phyloP scores from a whole-genome alignment of 805 yeast genomes.

The Candida ortonii region DNA sequence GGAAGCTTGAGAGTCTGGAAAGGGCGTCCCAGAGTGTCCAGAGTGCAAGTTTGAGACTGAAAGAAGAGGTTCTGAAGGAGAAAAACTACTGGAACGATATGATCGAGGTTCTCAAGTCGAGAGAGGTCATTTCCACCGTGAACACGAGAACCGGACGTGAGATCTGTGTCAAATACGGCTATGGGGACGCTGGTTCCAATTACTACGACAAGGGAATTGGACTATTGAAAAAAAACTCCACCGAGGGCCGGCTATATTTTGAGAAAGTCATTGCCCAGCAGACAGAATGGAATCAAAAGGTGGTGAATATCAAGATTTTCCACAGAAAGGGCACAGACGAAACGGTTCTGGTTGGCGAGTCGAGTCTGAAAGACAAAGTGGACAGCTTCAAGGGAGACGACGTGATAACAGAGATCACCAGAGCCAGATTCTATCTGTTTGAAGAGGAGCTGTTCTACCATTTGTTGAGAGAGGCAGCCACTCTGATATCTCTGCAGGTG shows the following conservation, averaged over 20 bases:
- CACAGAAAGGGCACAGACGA: conserved; percentile 31
- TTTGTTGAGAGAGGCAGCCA: conserved; percentile 70
- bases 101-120: conserved; percentile 39
- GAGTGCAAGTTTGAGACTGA: conserved; percentile 49
- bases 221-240: conserved; percentile 49
- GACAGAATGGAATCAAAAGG: conserved; percentile 39
- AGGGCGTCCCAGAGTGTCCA: conserved; percentile 52
- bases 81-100: conserved; percentile 62
- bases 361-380: conserved; percentile 33
- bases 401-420: conserved; percentile 49
- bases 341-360: conserved; percentile 56
- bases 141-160: conserved; percentile 51
- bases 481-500: conserved; percentile 66
- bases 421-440: conserved; percentile 71
- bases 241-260: conserved; percentile 43
- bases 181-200: conserved; percentile 83
- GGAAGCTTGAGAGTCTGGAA: conserved; percentile 74
- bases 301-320: conserved; percentile 56
- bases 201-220: conserved; percentile 77
- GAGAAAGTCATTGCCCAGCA: conserved; percentile 34
- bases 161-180: conserved; percentile 86
- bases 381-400: conserved; percentile 12
- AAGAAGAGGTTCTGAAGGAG: conserved; percentile 58
- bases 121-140: conserved; percentile 67
- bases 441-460: conserved; percentile 87